phyloP scores from a whole-genome alignment of 2,329 filamentous ascomycete genomes.

The Penicillium sp. region DNA sequence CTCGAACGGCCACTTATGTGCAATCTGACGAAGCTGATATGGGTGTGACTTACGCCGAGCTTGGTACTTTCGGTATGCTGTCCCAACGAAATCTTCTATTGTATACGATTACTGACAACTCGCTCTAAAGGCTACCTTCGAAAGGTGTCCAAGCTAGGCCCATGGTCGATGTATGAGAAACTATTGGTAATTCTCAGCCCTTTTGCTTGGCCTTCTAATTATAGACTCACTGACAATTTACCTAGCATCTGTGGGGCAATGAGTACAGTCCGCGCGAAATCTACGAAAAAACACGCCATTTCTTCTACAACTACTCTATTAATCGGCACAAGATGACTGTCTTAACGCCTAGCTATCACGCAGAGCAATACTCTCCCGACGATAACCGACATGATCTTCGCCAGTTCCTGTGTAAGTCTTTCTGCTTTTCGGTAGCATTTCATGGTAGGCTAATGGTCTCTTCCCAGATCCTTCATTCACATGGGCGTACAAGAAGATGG shows the following conservation, averaged over 20 bases:
- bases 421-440: neutral
- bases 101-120: neutral
- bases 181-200: constrained; percentile 34
- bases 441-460: neutral
- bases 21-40: constrained; percentile 60
- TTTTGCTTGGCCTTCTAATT: neutral
- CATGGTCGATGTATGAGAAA: constrained; percentile 56
- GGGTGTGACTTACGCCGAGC: constrained; percentile 57
- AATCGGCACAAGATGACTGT: constrained; percentile 67
- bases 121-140: constrained; percentile 45
- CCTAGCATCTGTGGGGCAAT: constrained; percentile 47
- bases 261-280: constrained; percentile 45
- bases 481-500: constrained; percentile 52
- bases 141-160: constrained; percentile 56
- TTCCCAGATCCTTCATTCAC: constrained; percentile 39
- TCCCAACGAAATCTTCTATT: neutral
- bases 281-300: constrained; percentile 48
- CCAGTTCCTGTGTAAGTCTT: constrained; percentile 52
- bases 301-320: constrained; percentile 55
- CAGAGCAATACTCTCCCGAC: constrained; percentile 53
- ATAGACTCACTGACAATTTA: neutral
- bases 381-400: constrained; percentile 61
- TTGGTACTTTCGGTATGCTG: constrained; percentile 49
- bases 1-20: constrained; percentile 63
- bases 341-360: constrained; percentile 59